Conservation (phyloP, 768 basidiomycete species). For the Leccinum disarticulatum region DNA sequence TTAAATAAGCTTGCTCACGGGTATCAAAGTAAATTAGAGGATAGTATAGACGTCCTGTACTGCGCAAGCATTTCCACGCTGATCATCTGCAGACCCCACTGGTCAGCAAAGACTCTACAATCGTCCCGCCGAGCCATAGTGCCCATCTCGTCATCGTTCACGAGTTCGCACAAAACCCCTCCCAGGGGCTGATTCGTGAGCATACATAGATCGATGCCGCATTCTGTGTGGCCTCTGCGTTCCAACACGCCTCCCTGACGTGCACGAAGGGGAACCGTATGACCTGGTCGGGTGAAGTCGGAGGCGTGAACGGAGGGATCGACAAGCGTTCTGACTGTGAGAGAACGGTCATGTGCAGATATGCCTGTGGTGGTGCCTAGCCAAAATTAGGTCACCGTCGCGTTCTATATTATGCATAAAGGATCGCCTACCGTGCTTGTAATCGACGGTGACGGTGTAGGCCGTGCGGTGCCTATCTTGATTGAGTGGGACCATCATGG, state of each 20-base stretch:
- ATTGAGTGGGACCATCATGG: conserved; percentile 93
- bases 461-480: conserved; percentile 91
- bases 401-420: background rate
- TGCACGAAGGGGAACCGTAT: conserved; percentile 91
- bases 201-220: conserved; percentile 81
- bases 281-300: conserved; percentile 91
- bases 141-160: conserved; percentile 86
- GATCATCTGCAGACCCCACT: conserved; percentile 91
- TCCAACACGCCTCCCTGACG: conserved; percentile 79
- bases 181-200: conserved; percentile 61
- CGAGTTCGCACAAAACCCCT: conserved; percentile 91
- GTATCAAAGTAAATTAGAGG: background rate
- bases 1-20: background rate
- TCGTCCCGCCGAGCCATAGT: conserved; percentile 95
- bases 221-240: conserved; percentile 94
- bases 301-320: conserved; percentile 49
- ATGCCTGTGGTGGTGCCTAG: conserved; percentile 93
- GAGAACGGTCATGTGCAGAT: conserved; percentile 90
- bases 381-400: background rate
- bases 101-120: conserved; percentile 86
- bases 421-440: conserved; percentile 64
- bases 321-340: conserved; percentile 84
- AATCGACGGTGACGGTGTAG: conserved; percentile 95
- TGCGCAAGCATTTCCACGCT: conserved; percentile 82
- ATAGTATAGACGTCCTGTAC: conserved; percentile 23